Percentiles rank a stretch among this genome's conserved stretches.
Evolutionary conservation across 1,139 yeast genomes (phyloP).

Genomic region (Candida gigantensis): DNA sequence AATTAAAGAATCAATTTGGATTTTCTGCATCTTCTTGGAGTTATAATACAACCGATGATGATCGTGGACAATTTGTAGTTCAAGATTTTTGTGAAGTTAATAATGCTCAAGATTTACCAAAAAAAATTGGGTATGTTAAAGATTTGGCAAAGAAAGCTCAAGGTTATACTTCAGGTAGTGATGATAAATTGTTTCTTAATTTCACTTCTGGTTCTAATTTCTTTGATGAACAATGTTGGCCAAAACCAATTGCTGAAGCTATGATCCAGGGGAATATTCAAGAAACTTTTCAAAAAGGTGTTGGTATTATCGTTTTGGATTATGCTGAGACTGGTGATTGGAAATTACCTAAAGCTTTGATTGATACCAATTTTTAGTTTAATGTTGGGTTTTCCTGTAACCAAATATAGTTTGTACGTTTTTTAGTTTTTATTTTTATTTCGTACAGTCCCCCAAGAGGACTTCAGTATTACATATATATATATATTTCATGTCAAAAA

Average conservation of each 20-base stretch:
- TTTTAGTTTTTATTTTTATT: too few species aligned
- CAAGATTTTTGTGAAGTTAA: conserved; percentile 77
- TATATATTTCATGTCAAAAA: too few species aligned
- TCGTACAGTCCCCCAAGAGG: too few species aligned
- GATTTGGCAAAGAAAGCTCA: conserved; percentile 56
- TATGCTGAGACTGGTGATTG: conserved; percentile 66
- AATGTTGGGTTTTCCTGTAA: too few species aligned
- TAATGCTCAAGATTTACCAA: conserved; percentile 51
- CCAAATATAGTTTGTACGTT: too few species aligned
- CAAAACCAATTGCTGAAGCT: conserved; percentile 61
- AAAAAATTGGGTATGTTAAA: conserved; percentile 59
- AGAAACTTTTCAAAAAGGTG: conserved; percentile 52
- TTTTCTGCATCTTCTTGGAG: conserved; percentile 70
- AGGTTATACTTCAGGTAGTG: conserved; percentile 48
- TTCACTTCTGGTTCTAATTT: conserved; percentile 77
- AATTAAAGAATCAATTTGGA: conserved; percentile 52
- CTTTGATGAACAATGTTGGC: conserved; percentile 76
- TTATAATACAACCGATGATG: conserved; percentile 67
- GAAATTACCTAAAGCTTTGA: conserved; percentile 54
- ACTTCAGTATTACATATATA: too few species aligned
- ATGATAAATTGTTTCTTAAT: conserved; percentile 65
- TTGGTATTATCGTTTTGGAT: conserved; percentile 67
- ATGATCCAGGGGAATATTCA: conserved; percentile 49
- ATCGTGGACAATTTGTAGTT: conserved; percentile 60
- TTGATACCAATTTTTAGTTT: conserved; percentile 55